Evolutionary conservation across 164 flowering plant species (phyloP).

Genomic region (Liquidambar formosana): DNA sequence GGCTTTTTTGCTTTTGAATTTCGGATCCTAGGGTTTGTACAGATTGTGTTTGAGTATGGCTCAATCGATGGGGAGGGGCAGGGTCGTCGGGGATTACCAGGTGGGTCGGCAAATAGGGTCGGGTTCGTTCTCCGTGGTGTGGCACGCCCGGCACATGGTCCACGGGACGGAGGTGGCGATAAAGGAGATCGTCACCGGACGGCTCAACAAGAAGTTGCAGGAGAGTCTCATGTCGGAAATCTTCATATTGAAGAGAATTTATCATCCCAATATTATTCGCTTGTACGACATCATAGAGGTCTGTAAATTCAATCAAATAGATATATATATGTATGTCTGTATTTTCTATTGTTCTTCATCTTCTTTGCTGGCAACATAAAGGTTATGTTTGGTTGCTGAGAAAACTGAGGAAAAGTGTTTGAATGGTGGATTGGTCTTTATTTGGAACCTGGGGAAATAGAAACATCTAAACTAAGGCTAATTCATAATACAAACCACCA

Average conservation of each 20-base stretch:
- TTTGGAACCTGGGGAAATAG: too few species aligned
- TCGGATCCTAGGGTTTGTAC: slow-evolving; percentile 28
- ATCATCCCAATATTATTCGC: slow-evolving; percentile 86
- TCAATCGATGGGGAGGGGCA: slow-evolving; percentile 45
- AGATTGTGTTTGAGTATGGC: slow-evolving; percentile 57
- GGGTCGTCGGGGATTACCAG: slow-evolving; percentile 77
- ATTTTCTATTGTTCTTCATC: not conserved
- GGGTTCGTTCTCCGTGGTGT: slow-evolving; percentile 93
- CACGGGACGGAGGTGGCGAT: slow-evolving; percentile 92
- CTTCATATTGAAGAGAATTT: slow-evolving; percentile 59
- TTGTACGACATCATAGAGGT: slow-evolving; percentile 93
- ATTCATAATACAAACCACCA: too few species aligned
- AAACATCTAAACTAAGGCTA: too few species aligned
- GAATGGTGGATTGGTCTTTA: too few species aligned
- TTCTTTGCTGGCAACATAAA: not conserved
- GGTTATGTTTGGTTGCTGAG: slow-evolving; percentile 6
- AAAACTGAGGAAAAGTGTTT: not conserved
- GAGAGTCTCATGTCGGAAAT: slow-evolving; percentile 93
- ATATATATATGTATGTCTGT: not conserved
- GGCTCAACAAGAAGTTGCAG: slow-evolving; percentile 74
- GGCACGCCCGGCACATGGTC: slow-evolving; percentile 84
- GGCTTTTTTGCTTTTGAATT: slow-evolving; percentile 6
- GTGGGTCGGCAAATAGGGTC: slow-evolving; percentile 82
- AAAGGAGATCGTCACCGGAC: slow-evolving; percentile 72
- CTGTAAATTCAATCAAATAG: not conserved